A percentile compares a stretch with the other conserved stretches of the same genome.
These are phyloP conservation scores for Pseudogymnoascus sp. DNA, from an alignment of 2,329 filamentous ascomycete genomes.

Conservation along the genomic window DNA sequence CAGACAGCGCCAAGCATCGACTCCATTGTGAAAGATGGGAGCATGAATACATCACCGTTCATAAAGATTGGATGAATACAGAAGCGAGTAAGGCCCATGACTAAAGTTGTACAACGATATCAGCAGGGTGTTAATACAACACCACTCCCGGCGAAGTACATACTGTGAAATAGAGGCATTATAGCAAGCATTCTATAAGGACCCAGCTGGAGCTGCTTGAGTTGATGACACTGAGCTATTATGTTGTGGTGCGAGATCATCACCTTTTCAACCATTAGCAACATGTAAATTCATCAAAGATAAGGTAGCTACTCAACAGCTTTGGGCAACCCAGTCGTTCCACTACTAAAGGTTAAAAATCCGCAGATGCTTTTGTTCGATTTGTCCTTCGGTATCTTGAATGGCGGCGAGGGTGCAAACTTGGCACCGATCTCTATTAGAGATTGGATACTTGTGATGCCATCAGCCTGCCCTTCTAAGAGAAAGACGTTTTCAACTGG, in stretches of 20 bases:
- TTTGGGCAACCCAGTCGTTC: slow-evolving; percentile 42
- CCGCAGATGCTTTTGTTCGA: slow-evolving; percentile 48
- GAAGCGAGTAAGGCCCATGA: neutral
- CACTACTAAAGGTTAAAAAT: slow-evolving; percentile 41
- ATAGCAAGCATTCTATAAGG: slow-evolving; percentile 46
- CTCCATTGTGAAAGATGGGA: slow-evolving; percentile 55
- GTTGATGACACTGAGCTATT: slow-evolving; percentile 53
- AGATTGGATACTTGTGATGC: slow-evolving; percentile 40
- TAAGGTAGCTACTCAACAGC: slow-evolving; percentile 25
- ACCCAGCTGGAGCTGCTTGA: slow-evolving; percentile 42
- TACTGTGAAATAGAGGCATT: slow-evolving; percentile 50
- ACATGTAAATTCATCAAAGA: neutral
- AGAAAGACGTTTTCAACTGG: slow-evolving; percentile 44
- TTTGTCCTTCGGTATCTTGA: slow-evolving; percentile 42
- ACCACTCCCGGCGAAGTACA: slow-evolving; percentile 17
- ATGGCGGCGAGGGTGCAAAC: slow-evolving; percentile 34
- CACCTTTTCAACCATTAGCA: slow-evolving; percentile 27
- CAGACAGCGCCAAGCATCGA: slow-evolving; percentile 45
- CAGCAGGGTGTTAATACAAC: neutral
- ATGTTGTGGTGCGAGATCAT: slow-evolving; percentile 47
- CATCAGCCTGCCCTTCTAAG: slow-evolving; percentile 44
- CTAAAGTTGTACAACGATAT: neutral
- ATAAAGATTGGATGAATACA: slow-evolving; percentile 41
- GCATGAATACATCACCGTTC: slow-evolving; percentile 59
- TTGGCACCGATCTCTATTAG: slow-evolving; percentile 24